These are phyloP conservation scores for Yarrowia hollandica DNA, from an alignment of 805 yeast genomes.

Conservation along the genomic window DNA sequence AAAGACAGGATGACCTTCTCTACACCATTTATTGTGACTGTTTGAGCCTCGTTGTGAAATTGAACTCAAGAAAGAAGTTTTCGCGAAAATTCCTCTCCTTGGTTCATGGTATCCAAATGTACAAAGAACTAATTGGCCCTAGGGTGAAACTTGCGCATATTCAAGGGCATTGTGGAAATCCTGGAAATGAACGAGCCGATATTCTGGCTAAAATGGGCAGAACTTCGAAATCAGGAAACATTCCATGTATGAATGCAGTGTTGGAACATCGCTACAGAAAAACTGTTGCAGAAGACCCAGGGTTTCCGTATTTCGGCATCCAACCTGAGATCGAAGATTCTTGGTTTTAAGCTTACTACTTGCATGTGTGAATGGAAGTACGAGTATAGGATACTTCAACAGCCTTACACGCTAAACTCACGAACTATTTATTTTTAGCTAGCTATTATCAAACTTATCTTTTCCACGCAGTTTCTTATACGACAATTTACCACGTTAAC, in stretches of 20 bases:
- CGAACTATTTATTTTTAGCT: too few species aligned
- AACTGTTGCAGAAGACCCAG: background rate
- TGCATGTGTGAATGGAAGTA: too few species aligned
- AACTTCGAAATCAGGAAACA: background rate
- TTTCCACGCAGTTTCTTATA: too few species aligned
- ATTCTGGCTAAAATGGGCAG: slow-evolving; percentile 4
- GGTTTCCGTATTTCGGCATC: background rate
- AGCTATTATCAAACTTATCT: too few species aligned
- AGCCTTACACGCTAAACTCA: too few species aligned
- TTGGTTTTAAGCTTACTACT: too few species aligned
- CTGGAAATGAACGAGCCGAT: slow-evolving; percentile 3
- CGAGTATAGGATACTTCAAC: too few species aligned
- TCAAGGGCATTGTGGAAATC: background rate
- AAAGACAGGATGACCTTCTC: background rate
- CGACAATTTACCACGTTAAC: too few species aligned
- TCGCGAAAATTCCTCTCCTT: background rate
- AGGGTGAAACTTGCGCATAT: background rate
- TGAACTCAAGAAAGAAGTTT: background rate
- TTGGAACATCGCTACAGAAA: background rate
- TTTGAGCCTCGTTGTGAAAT: background rate
- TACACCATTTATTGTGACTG: background rate
- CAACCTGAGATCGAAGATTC: background rate
- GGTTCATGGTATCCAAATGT: background rate
- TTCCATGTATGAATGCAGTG: background rate
- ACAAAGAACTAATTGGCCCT: background rate